Evolutionary conservation across 192 early-diverging fungal genomes (phyloP).

Genomic region (Umbelopsis ramanniana): DNA sequence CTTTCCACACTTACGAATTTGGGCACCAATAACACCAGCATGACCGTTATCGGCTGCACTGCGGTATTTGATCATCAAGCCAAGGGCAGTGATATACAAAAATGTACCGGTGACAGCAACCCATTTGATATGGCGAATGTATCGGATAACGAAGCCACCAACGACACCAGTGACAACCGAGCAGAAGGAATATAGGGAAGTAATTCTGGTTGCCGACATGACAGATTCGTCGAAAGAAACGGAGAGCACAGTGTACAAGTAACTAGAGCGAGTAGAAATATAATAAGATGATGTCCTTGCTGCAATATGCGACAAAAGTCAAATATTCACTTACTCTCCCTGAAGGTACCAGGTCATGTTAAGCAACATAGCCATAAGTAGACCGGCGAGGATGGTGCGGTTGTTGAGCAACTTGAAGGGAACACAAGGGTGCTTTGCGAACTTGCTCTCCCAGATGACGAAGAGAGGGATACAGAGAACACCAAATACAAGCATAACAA

Average conservation of each 20-base stretch:
- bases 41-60: slow-evolving; percentile 11
- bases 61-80: slow-evolving; percentile 22
- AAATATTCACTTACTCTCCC: slow-evolving; percentile 10
- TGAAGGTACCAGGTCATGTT: slow-evolving; percentile 23
- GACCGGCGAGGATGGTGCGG: neutral
- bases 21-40: slow-evolving; percentile 20
- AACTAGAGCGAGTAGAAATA: neutral
- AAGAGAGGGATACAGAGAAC: neutral
- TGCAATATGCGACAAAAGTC: neutral
- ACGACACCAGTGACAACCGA: slow-evolving; percentile 3
- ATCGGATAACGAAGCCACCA: slow-evolving; percentile 2
- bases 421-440: slow-evolving; percentile 4
- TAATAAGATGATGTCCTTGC: neutral
- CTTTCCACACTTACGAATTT: slow-evolving; percentile 3
- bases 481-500: slow-evolving; percentile 12
- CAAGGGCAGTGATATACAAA: slow-evolving; percentile 1
- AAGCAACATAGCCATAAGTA: slow-evolving; percentile 3
- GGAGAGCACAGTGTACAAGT: slow-evolving; percentile 16
- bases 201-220: slow-evolving; percentile 17
- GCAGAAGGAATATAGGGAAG: slow-evolving; percentile 10
- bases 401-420: slow-evolving; percentile 7
- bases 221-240: slow-evolving; percentile 21
- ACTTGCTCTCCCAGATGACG: slow-evolving; percentile 2
- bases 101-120: slow-evolving; percentile 17
- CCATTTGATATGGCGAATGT: slow-evolving; percentile 20